Evolutionary conservation across 2,329 filamentous ascomycete genomes (phyloP).

Genomic region (Pseudocercospora macadamiae): DNA sequence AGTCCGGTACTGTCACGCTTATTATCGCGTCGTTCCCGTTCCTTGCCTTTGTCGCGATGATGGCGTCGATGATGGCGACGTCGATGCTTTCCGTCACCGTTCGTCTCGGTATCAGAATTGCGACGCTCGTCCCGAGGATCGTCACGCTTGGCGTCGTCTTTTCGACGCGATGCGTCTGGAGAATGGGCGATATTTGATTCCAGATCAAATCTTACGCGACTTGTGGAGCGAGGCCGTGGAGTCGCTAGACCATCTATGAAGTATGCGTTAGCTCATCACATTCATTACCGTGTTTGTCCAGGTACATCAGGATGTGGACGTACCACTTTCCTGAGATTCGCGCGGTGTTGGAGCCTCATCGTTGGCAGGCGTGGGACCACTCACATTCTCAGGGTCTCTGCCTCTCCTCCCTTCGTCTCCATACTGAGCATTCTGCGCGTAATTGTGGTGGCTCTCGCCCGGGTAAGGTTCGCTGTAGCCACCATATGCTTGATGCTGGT

Average conservation of each 20-base stretch:
- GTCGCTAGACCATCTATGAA: slow-evolving; percentile 36
- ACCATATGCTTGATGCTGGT: slow-evolving; percentile 35
- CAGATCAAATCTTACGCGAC: slow-evolving; percentile 38
- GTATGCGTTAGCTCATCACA: slow-evolving; percentile 4
- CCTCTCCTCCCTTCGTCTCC: slow-evolving; percentile 31
- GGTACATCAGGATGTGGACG: slow-evolving; percentile 26
- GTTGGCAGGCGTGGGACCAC: slow-evolving; percentile 38
- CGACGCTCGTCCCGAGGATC: slow-evolving; percentile 24
- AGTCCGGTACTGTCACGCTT: slow-evolving; percentile 20
- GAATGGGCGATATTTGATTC: slow-evolving; percentile 35
- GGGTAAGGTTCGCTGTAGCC: slow-evolving; percentile 36
- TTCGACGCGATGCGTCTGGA: slow-evolving; percentile 29
- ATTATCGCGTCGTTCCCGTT: slow-evolving; percentile 21
- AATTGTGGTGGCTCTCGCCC: slow-evolving; percentile 31
- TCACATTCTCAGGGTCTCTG: slow-evolving; percentile 51
- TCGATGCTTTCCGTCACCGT: slow-evolving; percentile 29
- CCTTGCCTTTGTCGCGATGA: slow-evolving; percentile 22
- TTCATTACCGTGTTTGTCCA: slow-evolving; percentile 10
- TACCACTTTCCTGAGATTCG: slow-evolving; percentile 35
- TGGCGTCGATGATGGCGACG: slow-evolving; percentile 23
- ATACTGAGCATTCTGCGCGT: slow-evolving; percentile 37
- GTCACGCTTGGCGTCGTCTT: slow-evolving; percentile 27
- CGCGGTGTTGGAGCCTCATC: slow-evolving; percentile 24
- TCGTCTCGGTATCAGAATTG: slow-evolving; percentile 26
- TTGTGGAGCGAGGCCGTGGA: slow-evolving; percentile 30